Conservation (phyloP, 371 early-diverging fungal species). For the Dichotomocladium elegans region DNA sequence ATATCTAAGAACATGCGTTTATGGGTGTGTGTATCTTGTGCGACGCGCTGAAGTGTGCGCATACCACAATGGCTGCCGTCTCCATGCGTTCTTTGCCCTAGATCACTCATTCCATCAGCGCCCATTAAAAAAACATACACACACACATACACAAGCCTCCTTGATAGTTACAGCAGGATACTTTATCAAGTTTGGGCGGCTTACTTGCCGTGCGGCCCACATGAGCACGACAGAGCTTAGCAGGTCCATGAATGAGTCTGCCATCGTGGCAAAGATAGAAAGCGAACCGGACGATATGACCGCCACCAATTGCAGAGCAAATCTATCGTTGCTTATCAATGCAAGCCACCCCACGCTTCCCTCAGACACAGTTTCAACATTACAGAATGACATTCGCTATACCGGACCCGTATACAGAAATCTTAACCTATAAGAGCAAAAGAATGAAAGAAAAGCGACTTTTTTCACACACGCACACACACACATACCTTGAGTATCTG, state of each 20-base stretch:
- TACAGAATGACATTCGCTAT: constrained; percentile 71
- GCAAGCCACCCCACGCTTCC: no score
- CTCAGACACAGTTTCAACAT: no score
- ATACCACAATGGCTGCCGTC: constrained; percentile 90
- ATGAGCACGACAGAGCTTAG: constrained; percentile 68
- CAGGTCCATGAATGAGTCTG: constrained; percentile 92
- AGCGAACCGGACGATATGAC: constrained; percentile 84
- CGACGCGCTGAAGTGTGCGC: not conserved
- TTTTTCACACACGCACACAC: not conserved
- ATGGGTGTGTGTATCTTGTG: not conserved
- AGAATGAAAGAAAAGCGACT: not conserved
- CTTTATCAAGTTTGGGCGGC: constrained; percentile 57
- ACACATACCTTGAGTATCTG: constrained; percentile 48
- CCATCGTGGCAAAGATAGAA: constrained; percentile 88
- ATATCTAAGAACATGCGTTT: constrained; percentile 21
- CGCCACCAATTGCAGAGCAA: constrained; percentile 77
- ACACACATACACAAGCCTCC: not conserved
- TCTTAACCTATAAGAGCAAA: constrained; percentile 51
- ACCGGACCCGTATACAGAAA: constrained; percentile 84
- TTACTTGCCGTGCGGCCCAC: constrained; percentile 61
- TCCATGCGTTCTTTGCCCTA: constrained; percentile 86
- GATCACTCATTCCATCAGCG: not conserved
- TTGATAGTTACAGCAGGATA: constrained; percentile 75
- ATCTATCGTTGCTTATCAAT: no score
- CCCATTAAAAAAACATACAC: not conserved